Evolutionary conservation across 768 basidiomycete species (phyloP), one percentile per base, ranked within the genome.

Genomic region (Russula virescens): DNA sequence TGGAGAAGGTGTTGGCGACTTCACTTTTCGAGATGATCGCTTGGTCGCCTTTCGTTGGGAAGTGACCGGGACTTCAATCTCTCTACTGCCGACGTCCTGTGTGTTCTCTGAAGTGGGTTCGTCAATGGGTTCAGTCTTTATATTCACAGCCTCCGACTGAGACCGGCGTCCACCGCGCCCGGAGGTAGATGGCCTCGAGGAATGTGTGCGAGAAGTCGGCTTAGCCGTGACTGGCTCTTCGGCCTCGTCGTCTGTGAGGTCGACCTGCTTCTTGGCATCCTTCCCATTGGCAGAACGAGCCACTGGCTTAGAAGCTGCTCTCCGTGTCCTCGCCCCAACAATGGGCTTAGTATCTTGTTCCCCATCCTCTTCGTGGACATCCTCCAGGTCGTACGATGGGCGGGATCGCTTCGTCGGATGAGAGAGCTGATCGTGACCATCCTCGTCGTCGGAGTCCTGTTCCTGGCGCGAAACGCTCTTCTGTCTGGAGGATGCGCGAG

Each of bases 321-420:
- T 47, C 48, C 60, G 55, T 34, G 47, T 60, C 56, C 56, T 38
- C 26, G 51, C 4, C 26, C 21, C 19, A n/a, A 47, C 34, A 1
- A 55, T 43, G 13, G 66, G 65, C 34, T 62, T 61, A 3, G 28
- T 55, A 23, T 65, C 63, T 25, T 68, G 55, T 25, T 43, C 55
- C n/a, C 63, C 65, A 7, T 71, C 62, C 18, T 63, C 69, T 35
- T 66, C 63, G 18, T 56, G 46, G 19, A 67, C 51, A 35, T 65
- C 63, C 18, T 64, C 66, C 23, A 60, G n/a, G 18, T 56, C 63
- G 18, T 54, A 40, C 23, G 65, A 62, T 13, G 55, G 38, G n/a
- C 67, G 65, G 14, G 60, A 55, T 48, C 63, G 61, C 52, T 65
- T 67, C 21, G 13, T 48, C 18, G 63, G 61, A 48, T 57, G 59